These are phyloP conservation scores for Cladosporium oxysporum DNA, from an alignment of 2,329 filamentous ascomycete species.

Conservation along the genomic window DNA sequence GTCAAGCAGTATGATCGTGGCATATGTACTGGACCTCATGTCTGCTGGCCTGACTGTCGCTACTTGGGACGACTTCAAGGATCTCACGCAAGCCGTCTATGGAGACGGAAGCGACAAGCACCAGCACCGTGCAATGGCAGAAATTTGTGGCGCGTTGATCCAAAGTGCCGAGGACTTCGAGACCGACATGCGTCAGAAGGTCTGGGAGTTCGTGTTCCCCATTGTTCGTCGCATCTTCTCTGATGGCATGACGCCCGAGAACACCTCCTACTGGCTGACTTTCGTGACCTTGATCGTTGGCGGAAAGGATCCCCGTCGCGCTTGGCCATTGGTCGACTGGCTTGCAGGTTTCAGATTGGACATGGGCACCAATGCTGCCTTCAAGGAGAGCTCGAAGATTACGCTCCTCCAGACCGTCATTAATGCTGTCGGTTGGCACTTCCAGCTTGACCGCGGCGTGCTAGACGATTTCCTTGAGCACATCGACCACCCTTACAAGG, in stretches of 20 bases:
- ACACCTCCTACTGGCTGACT: constrained; percentile 90
- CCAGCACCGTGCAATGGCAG: constrained; percentile 91
- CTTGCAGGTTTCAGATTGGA: constrained; percentile 85
- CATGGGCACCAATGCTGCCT: constrained; percentile 92
- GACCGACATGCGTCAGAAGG: constrained; percentile 68
- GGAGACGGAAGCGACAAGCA: constrained; percentile 96
- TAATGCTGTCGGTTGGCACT: constrained; percentile 91
- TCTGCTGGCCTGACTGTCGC: constrained; percentile 74
- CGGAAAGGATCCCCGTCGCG: constrained; percentile 83
- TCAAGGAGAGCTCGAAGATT: constrained; percentile 98
- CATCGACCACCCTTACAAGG: constrained; percentile 96
- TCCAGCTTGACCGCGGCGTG: constrained; percentile 85
- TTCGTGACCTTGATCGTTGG: constrained; percentile 89
- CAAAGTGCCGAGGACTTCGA: constrained; percentile 78
- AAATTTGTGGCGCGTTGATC: constrained; percentile 86
- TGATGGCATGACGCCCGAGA: constrained; percentile 93
- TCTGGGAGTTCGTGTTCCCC: constrained; percentile 90
- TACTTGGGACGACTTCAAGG: constrained; percentile 84
- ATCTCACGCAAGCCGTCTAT: constrained; percentile 74
- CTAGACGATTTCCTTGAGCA: constrained; percentile 85
- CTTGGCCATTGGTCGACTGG: constrained; percentile 81
- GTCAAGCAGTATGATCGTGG: constrained; percentile 80
- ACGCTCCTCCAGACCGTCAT: constrained; percentile 86
- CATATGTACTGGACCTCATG: constrained; percentile 88
- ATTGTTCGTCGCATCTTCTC: constrained; percentile 82